Evolutionary conservation across 495 filamentous ascomycete genomes (phyloP).

Genomic region (Penicillium subrubescens): DNA sequence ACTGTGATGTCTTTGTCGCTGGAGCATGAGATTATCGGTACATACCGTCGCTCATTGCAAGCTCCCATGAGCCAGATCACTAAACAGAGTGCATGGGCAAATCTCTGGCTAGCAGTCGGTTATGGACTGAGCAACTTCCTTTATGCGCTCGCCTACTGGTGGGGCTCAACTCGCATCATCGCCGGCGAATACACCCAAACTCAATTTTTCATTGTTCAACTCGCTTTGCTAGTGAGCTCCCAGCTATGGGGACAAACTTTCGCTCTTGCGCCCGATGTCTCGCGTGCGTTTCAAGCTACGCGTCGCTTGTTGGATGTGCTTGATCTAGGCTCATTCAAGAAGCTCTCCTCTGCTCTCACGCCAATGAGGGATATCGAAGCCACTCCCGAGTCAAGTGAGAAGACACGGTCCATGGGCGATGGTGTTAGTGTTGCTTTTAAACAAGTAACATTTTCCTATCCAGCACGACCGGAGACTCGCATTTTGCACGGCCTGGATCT

Average conservation of each 20-base stretch:
- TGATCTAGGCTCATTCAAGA: conserved; percentile 10
- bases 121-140: conserved; percentile 54
- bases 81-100: conserved; percentile 35
- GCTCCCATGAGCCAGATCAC: conserved; percentile 38
- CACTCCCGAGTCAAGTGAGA: neutral
- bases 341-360: conserved; percentile 10
- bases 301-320: conserved; percentile 11
- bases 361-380: neutral
- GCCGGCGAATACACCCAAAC: conserved; percentile 53
- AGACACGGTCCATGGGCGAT: neutral
- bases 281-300: conserved; percentile 9
- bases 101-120: conserved; percentile 53
- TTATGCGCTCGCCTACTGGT: conserved; percentile 69
- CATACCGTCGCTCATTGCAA: conserved; percentile 37
- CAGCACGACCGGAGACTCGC: conserved; percentile 46
- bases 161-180: conserved; percentile 60
- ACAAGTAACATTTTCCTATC: conserved; percentile 47
- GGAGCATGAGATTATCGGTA: conserved; percentile 37
- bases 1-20: conserved; percentile 53
- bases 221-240: conserved; percentile 48
- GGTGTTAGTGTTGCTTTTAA: neutral
- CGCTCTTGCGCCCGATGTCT: conserved; percentile 2
- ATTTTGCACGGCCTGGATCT: conserved; percentile 51
- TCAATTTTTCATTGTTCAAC: conserved; percentile 15
- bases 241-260: conserved; percentile 3